These are phyloP conservation scores for Taxillus chinensis DNA, from an alignment of 164 flowering plant species.

Conservation along the genomic window DNA sequence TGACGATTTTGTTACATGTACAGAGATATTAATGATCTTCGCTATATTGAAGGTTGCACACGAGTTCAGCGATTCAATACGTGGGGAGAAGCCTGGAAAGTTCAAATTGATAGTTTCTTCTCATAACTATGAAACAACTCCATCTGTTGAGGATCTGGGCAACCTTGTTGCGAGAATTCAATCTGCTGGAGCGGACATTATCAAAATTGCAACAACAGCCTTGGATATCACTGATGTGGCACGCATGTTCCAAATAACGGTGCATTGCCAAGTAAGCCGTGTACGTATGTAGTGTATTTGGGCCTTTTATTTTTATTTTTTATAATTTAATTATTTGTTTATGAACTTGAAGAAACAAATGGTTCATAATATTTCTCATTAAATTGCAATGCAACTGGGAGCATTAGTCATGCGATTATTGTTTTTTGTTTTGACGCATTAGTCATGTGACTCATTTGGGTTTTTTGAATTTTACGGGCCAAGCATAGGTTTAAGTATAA, in stretches of 20 bases:
- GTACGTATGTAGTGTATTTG: slow-evolving; percentile 7
- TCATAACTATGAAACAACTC: slow-evolving; percentile 80
- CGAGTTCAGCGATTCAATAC: slow-evolving; percentile 51
- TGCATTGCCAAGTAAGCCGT: slow-evolving; percentile 73
- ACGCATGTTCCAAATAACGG: slow-evolving; percentile 68
- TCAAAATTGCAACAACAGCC: slow-evolving; percentile 93
- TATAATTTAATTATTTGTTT: no score
- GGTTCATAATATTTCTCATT: no score
- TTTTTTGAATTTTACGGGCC: no score
- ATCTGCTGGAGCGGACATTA: slow-evolving; percentile 92
- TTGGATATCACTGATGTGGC: slow-evolving; percentile 76
- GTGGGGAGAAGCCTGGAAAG: slow-evolving; percentile 54
- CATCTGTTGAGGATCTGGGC: slow-evolving; percentile 76
- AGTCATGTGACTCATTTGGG: no score
- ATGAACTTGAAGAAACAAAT: no score
- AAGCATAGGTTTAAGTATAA: no score
- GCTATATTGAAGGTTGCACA: slow-evolving; percentile 45
- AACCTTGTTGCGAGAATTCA: slow-evolving; percentile 75
- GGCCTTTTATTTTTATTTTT: no score
- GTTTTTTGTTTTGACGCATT: no score
- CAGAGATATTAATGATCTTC: no score
- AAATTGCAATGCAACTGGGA: no score
- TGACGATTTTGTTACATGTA: no score
- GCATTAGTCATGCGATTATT: no score
- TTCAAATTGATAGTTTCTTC: slow-evolving; percentile 79